A percentile compares a stretch with the other conserved stretches of the same genome.
Evolutionary conservation across 1,139 yeast species (phyloP).

Genomic region (Lodderomyces parapsilosis): DNA sequence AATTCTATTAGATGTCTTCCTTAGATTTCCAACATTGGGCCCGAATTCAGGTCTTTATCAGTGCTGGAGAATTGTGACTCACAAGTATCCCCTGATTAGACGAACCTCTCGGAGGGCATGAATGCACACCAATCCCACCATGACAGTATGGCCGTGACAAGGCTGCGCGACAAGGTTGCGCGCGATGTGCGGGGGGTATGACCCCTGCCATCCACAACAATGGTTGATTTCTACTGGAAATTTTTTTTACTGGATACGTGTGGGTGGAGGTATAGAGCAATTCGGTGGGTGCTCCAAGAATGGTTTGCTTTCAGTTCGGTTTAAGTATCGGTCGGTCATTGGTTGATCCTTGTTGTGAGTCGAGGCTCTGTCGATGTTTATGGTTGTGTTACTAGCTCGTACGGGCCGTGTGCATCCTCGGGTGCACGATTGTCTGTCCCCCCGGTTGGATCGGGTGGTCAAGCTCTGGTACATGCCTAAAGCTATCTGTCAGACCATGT

Average conservation of each 20-base stretch:
- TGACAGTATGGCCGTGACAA: too few relatives aligned
- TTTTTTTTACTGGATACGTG: background rate
- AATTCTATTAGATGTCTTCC: conserved; percentile 24
- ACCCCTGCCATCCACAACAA: background rate
- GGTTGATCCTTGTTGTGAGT: conserved; percentile 2
- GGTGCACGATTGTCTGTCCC: background rate
- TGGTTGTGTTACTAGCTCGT: background rate
- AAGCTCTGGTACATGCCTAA: background rate
- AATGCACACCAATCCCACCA: background rate
- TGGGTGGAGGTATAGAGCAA: background rate
- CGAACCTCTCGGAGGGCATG: background rate
- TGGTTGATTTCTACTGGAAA: too few relatives aligned
- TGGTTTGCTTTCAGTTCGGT: background rate
- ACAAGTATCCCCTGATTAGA: background rate
- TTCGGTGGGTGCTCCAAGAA: background rate
- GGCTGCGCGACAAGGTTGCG: background rate
- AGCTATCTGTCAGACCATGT: background rate
- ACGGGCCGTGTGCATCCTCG: background rate
- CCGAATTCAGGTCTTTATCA: background rate
- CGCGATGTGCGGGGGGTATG: background rate
- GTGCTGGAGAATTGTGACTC: background rate
- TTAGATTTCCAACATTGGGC: background rate
- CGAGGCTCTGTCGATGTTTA: background rate
- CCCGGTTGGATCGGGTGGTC: background rate
- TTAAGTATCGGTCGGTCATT: conserved; percentile 7